Evolutionary conservation across 306 rosid species (phyloP), one percentile per base, ranked within the genome.

Genomic region (Arachis stenosperma): DNA sequence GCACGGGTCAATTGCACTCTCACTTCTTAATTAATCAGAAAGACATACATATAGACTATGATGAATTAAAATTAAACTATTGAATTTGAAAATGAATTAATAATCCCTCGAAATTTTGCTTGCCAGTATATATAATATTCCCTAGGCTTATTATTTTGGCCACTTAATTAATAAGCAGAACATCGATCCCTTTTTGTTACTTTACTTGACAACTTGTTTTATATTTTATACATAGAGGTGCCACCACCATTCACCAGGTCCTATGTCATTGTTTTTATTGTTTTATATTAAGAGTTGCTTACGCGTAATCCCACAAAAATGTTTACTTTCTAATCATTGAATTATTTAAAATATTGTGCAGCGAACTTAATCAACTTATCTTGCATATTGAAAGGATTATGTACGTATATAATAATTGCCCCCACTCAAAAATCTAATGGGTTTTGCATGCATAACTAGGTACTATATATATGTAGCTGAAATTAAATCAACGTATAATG

Each of bases 251-350:
- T 33, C 27, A 22, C 27, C 27, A 22, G 27, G 43, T 43, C 44
- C 14, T 7, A 7, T 12, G 9, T 36, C 15, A 33, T 22, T n/a
- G 12, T 51, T 11, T 67, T 67, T 7, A 33, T 10, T n/a, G 12
- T 67, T 11, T 67, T 67, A 13, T 13, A 13, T 13, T 65, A 65
- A 55, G 58, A 37, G 7, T 56, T 65, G 67, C 59, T 61, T 36
- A 72, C 77, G 69, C 29, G 58, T 12, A 47, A 76, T 61, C 9
- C 60, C 44, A 67, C 4, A 10, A 22, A 54, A 51, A 10, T 29
- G 6, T 48, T 7, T 57, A 7, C 3, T 2, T 17, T 55, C 30
- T 13, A 33, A 33, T 33, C 37, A 33, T 33, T 33, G 37, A 33
- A 33, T 33, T 33, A 33, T 33, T 33, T 33, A 33, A 33, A 33